Evolutionary conservation across 1,284 basidiomycete species (phyloP), one percentile per base, ranked within the genome.

Genomic region (Cutaneotrichosporon cavernicola): DNA sequence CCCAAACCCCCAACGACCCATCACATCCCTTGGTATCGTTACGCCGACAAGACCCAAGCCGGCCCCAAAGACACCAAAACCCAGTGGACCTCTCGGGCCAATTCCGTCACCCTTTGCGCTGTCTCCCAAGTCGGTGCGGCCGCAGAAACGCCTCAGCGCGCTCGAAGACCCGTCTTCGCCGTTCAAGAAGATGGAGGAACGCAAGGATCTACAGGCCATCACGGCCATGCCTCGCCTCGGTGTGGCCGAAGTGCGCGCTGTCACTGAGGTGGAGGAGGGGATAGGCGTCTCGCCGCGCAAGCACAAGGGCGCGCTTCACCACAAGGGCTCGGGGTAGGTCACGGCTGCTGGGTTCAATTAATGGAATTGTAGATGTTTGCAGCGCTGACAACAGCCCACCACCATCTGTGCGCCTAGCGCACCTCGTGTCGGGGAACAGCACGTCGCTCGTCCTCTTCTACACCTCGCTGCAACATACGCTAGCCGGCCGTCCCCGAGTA

Each of bases 381-480:
- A 9, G n/a, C 46, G 22, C 56, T 47, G 21, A 46, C 34, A 21
- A 13, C 56, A 70, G 67, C 21, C 56, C 67, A 5, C 66, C 65
- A 22, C 70, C 68, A 5, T 68, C 68, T 1, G 53, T 50, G 2
- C 63, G 65, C 13, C 65, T 71, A n/a, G 58, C 63, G 3, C n/a
- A 58, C 8, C 58, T 74, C 4, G 63, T 70, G 14, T 61, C 70
- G 9, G 40, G 66, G 9, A 50, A 65, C 47, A 65, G 55, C 26
- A 69, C 76, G 0, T 73, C 76, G 11, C 58, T 75, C 2, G 66
- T 73, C 14, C 70, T 79, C 1, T 79, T 78, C 69, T 76, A 79
- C 67, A 76, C 72, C 2, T 72, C 76, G 4, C 64, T 74, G 16
- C 72, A 75, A 40, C 70, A 73, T 32, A 69, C 68, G 4, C 62